Evolutionary conservation across 2,329 filamentous ascomycete genomes (phyloP).

Genomic region (Dissoconium aciculare): DNA sequence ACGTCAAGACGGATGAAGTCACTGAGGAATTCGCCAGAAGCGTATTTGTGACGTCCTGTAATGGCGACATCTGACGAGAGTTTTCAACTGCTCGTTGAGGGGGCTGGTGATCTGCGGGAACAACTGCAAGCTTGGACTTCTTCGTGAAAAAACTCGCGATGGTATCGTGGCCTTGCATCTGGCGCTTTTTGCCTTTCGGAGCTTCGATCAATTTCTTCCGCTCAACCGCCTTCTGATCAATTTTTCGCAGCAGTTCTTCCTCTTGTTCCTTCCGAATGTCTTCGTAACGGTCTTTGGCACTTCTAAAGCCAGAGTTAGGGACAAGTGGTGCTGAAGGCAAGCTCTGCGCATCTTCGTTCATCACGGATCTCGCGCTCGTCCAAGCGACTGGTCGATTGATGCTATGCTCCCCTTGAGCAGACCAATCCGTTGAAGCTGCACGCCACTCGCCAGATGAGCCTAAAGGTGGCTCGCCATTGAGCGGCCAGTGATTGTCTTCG

Average conservation of each 20-base stretch:
- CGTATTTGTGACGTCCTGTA: too few species aligned
- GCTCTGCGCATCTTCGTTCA: slow-evolving; percentile 11
- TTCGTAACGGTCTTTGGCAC: slow-evolving; percentile 25
- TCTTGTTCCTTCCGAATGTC: slow-evolving; percentile 25
- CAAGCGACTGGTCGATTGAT: too few species aligned
- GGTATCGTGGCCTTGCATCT: slow-evolving; percentile 34
- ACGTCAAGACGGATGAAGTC: too few species aligned
- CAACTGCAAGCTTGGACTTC: slow-evolving; percentile 5
- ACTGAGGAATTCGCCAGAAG: too few species aligned
- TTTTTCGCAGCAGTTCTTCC: slow-evolving; percentile 19
- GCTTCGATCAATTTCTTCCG: slow-evolving; percentile 8
- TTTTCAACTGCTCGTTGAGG: too few species aligned
- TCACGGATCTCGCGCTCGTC: slow-evolving; percentile 6
- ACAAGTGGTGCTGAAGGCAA: slow-evolving; percentile 20
- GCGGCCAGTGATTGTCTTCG: slow-evolving; percentile 55
- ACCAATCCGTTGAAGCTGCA: slow-evolving; percentile 2
- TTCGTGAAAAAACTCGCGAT: slow-evolving; percentile 39
- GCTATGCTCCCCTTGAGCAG: too few species aligned
- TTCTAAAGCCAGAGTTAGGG: slow-evolving; percentile 22
- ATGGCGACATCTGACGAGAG: too few species aligned
- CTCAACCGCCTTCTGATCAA: slow-evolving; percentile 16
- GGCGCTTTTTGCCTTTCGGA: slow-evolving; percentile 25
- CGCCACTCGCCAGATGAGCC: slow-evolving; percentile 27
- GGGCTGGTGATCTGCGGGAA: too few species aligned
- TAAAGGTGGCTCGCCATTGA: slow-evolving; percentile 40